A percentile compares a stretch with the other conserved stretches of the same genome.
phyloP scores from a whole-genome alignment of 1,284 basidiomycete species.

The Malassezia vespertilionis region DNA sequence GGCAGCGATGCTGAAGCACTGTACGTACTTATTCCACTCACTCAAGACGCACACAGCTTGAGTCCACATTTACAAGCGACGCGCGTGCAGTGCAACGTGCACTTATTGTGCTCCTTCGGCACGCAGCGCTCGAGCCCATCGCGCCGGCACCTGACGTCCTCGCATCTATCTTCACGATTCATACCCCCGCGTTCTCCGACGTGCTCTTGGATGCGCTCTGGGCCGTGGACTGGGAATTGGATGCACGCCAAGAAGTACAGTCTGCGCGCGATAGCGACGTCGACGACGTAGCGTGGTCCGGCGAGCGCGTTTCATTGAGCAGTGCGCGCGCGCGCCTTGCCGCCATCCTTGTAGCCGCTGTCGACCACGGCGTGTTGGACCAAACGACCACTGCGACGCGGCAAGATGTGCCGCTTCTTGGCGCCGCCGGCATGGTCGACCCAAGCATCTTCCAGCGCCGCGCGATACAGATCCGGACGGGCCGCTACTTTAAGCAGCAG shows the following conservation, averaged over 20 bases:
- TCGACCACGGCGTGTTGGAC: conserved; percentile 12
- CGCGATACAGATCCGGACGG: conserved; percentile 38
- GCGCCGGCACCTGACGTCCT: neutral
- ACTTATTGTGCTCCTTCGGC: neutral
- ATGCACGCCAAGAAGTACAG: conserved; percentile 25
- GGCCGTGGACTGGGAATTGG: conserved; percentile 36
- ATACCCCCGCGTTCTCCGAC: conserved; percentile 11
- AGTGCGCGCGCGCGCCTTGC: conserved; percentile 16
- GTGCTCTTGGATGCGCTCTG: conserved; percentile 30
- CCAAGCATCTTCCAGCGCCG: conserved; percentile 29
- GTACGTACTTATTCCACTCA: neutral
- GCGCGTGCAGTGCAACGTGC: neutral
- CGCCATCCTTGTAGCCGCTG: conserved; percentile 6
- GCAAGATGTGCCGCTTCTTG: conserved; percentile 29
- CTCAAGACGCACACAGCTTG: neutral
- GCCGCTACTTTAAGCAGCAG: conserved; percentile 72
- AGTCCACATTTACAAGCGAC: neutral
- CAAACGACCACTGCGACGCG: conserved; percentile 17
- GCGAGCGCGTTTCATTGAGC: conserved; percentile 12
- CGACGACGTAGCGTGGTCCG: neutral
- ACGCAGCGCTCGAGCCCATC: neutral
- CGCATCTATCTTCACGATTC: neutral
- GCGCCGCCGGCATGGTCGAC: conserved; percentile 27
- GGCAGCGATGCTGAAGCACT: neutral
- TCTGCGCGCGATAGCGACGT: neutral